These are phyloP conservation scores for Pichia cabralensis DNA, from an alignment of 805 yeast genomes.

Conservation along the genomic window DNA sequence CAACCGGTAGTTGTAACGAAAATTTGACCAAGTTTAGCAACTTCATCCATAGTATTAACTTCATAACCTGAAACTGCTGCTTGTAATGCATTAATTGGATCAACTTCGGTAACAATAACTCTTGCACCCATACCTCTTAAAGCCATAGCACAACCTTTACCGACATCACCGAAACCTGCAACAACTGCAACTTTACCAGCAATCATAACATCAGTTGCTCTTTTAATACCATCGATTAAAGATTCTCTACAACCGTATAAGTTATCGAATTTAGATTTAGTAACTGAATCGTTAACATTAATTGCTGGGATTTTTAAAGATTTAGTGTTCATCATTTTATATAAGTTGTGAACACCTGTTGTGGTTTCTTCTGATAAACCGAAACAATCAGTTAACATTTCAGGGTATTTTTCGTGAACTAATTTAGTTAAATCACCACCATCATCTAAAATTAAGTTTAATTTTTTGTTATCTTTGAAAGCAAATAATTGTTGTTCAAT, in stretches of 20 bases:
- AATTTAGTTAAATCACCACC: constrained; percentile 98
- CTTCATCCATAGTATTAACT: constrained; percentile 92
- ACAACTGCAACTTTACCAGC: constrained; percentile 99
- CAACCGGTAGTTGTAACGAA: constrained; percentile 99
- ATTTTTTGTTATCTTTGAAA: constrained; percentile 90
- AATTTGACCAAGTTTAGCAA: constrained; percentile 87
- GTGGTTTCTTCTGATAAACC: constrained; percentile 99
- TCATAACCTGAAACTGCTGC: constrained; percentile 99
- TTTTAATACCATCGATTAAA: constrained; percentile 95
- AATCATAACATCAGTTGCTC: constrained; percentile 99
- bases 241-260: constrained; percentile 99
- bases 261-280: constrained; percentile 99
- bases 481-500: constrained; percentile 98
- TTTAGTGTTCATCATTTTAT: constrained; percentile 87
- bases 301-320: constrained; percentile 96
- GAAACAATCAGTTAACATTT: constrained; percentile 87
- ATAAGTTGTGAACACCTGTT: constrained; percentile 98
- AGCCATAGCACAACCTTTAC: constrained; percentile 99
- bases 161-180: constrained; percentile 99
- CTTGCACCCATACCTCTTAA: constrained; percentile 99
- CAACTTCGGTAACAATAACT: constrained; percentile 93
- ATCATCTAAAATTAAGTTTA: constrained; percentile 95
- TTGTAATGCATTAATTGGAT: constrained; percentile 98
- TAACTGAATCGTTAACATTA: constrained; percentile 97
- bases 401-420: constrained; percentile 97